Base-by-base conservation (phyloP, 179 eudicot genomes). In the Actinidia arguta region DNA sequence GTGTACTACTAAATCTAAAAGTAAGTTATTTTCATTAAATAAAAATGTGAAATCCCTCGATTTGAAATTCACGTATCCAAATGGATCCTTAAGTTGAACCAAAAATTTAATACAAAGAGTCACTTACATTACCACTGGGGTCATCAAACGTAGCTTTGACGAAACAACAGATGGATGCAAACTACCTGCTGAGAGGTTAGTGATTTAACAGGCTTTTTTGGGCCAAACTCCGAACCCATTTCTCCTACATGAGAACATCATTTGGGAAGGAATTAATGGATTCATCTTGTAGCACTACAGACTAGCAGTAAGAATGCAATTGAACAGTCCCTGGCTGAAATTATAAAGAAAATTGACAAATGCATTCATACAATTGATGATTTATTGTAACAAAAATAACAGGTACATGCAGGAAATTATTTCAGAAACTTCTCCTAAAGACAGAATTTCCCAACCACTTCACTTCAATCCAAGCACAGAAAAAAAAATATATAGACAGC, bases 121-220 rank as follows among this genome's bases (percentile, higher is more conserved):
- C 72, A 80, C 98, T 92, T 85, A 96, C 99, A 85, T 93, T 95
- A 78, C 99, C 99, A 88, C 97, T 96, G 66, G 98, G 98, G 79
- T 96, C 98, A 79, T 94, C 98, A 87, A 96, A 96, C 85, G 95
- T 96, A 58, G 98, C 98, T 87, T n/a, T 96, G 99, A 74, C 99
- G 99, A 81, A 96, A 96, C 92, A 96, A 85, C 88, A 95, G 99
- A 87, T 93, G 98, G 70, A 96, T 96, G 83, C 98, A 98, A 74
- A 95, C 99, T 70, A 95, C 80, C 85, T 96, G 99, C 88, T 95
- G 98, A 25, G 98, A 85, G 39, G 94, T 92, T 75, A 96, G 86
- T 56, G 98, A 96, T 81, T 96, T 96, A 25, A 95, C 98, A 68
- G 90, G 85, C 94, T 88, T 92, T 84, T 95, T 96, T 18, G 97